Base-by-base conservation (phyloP, 2,329 filamentous ascomycete genomes). In the Sclerotinia borealis region DNA sequence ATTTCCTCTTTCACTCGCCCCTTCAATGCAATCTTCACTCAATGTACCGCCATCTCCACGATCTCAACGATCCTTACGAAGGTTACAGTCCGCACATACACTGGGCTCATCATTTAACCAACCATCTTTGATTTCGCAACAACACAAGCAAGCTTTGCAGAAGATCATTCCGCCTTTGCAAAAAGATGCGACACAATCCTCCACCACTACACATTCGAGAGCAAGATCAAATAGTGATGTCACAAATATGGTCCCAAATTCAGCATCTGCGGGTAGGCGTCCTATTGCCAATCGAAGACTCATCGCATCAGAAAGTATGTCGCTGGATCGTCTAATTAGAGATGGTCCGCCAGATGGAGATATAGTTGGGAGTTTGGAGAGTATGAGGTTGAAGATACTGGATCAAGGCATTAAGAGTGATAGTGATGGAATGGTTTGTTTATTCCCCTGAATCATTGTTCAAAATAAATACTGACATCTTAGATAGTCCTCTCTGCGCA, bases 401-500 rank as follows among this genome's bases (percentile, higher is more conserved):
- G 85, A 89, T 68, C 85, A 91, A 71, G 90, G 90, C 66, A 85
- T 93, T 73, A 90, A 89, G 73, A 87, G 86, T 70, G 90, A 92
- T 72, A 84, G 82, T 68, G 90, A 93, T 76, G 90, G 90, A 80
- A 93, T 92, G 89, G 89, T 92, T 74, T 75, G 80, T 72, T 54
- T 50, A 31, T 56, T 47, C 59, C 34, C 41, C 47, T 58, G n/a
- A n/a, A n/a, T 22, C 37, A 22, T 25, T 62, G 43, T 19, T 66
- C 64, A 39, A 41, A 27, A 41, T 63, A 47, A 48, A 39, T 67
- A 63, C 65, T 69, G 67, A 68, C 56, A 17, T 56, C 29, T 36
- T 29, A n/a, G 41, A 37, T 31, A 96, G 93, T 99, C 95, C 25
- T 89, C 92, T 51, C 81, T 95, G 67, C 89, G 95, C 72, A 96